Base-by-base conservation (phyloP, 495 filamentous ascomycete species). In the Cercophora samala region DNA sequence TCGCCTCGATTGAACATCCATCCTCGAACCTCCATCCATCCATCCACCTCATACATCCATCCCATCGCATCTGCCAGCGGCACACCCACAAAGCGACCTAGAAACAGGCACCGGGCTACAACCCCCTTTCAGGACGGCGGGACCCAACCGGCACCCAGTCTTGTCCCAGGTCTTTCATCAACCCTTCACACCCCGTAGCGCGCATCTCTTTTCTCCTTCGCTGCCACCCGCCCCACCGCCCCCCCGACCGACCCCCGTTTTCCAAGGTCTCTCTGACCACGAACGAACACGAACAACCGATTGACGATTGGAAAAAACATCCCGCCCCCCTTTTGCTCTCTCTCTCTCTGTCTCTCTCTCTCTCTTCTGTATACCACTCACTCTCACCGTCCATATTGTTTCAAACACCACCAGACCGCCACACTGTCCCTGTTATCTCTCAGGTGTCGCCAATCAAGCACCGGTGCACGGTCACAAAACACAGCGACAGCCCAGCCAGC, bases 61-160 rank as follows among this genome's bases (percentile, higher is more conserved):
- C 3, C 4, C 26, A 29, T 29, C 59, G n/a, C 62, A 13, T n/a
- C 67, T 56, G 8, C 29, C 13, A 21, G 4, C 32, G 3, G 22
- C 23, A 18, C 26, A 46, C 62, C 65, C 63, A 64, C 51, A 63
- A 58, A 55, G 56, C 63, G 18, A 24, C 67, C 51, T 63, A 63
- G 11, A 60, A 66, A 24, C 63, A 65, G 67, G 64, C 53, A 65
- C 46, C 37, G 29, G 53, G n/a, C 5, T 23, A 17, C 61, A n/a
- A 58, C 63, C 23, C 59, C 2, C 6, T n/a, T 46, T 61, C 58
- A 32, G n/a, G 58, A 53, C 42, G 53, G n/a, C n/a, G n/a, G n/a
- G n/a, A n/a, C 51, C 62, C 60, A 21, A 17, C 22, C 51, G 63
- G 21, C 63, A 65, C 29, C 64, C 60, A 23, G 24, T 17, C 53